Conservation (phyloP, 306 rosid genomes). For the Fragaria ananassa region DNA sequence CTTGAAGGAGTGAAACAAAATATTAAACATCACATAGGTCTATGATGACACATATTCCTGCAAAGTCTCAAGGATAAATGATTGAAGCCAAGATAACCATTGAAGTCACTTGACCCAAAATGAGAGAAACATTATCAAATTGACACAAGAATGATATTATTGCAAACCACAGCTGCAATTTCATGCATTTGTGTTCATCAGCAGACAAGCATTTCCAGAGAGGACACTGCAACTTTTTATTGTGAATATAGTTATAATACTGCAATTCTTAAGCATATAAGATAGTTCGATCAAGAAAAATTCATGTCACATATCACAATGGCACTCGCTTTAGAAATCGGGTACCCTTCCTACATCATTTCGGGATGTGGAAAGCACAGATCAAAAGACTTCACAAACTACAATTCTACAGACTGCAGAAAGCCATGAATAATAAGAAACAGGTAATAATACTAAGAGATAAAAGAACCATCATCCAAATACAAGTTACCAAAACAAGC, state of each 20-base stretch:
- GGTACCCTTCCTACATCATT: not conserved
- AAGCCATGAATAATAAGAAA: not conserved
- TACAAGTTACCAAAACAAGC: not conserved
- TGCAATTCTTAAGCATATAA: not conserved
- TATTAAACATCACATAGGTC: not conserved
- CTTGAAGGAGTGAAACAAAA: not conserved
- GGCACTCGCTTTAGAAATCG: not conserved
- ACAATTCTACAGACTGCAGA: not conserved
- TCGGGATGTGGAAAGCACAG: not conserved
- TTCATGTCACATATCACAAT: not conserved
- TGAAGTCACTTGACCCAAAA: conserved; percentile 3
- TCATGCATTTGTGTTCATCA: not conserved
- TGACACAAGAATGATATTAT: not conserved
- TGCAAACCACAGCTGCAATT: not conserved
- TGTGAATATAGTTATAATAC: not conserved
- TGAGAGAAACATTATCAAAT: not conserved
- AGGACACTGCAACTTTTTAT: not conserved
- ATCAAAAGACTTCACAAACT: conserved; percentile 2
- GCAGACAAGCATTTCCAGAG: not conserved
- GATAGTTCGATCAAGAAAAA: conserved; percentile 13
- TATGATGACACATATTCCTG: not conserved
- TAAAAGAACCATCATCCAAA: not conserved
- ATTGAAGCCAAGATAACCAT: conserved; percentile 1
- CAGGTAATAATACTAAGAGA: not conserved
- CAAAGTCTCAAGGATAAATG: conserved; percentile 2